Evolutionary conservation across 345 rosid species (phyloP).

Genomic region (Barbarea vulgaris): DNA sequence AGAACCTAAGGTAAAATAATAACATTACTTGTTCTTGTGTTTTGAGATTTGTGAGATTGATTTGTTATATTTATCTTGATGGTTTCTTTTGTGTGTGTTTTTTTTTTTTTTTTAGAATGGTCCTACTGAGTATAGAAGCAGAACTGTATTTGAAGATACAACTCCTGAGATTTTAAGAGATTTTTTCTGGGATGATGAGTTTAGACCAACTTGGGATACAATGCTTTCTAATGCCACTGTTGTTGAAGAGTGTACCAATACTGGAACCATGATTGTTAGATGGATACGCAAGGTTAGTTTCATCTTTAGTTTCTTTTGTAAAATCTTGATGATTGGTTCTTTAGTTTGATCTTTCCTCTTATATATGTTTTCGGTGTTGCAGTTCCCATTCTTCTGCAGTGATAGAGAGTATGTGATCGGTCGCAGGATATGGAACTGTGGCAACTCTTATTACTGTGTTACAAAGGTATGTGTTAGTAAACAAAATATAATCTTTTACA

Average conservation of each 20-base stretch:
- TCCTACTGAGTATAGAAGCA: slow-evolving; percentile 72
- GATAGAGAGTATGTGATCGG: slow-evolving; percentile 86
- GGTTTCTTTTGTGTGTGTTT: background rate
- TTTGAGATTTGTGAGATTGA: background rate
- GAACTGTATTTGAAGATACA: slow-evolving; percentile 73
- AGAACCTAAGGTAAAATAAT: slow-evolving; percentile 55
- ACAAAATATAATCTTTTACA: background rate
- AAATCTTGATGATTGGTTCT: background rate
- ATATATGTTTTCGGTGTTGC: slow-evolving; percentile 30
- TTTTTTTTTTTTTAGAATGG: slow-evolving; percentile 48
- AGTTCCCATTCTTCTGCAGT: slow-evolving; percentile 87
- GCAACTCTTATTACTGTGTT: slow-evolving; percentile 65
- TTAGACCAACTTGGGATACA: slow-evolving; percentile 74
- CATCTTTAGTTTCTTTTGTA: background rate
- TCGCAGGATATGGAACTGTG: slow-evolving; percentile 76
- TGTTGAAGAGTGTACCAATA: slow-evolving; percentile 57
- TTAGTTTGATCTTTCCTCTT: background rate
- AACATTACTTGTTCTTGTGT: background rate
- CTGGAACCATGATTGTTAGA: slow-evolving; percentile 82
- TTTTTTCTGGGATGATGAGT: slow-evolving; percentile 86
- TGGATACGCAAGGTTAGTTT: slow-evolving; percentile 73
- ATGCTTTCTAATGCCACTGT: slow-evolving; percentile 65
- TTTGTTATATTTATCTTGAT: background rate
- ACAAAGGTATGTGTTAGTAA: slow-evolving; percentile 64
- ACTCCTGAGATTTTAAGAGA: slow-evolving; percentile 68